phyloP scores from a whole-genome alignment of 495 filamentous ascomycete genomes.

The Aspergillus funiculosus region DNA sequence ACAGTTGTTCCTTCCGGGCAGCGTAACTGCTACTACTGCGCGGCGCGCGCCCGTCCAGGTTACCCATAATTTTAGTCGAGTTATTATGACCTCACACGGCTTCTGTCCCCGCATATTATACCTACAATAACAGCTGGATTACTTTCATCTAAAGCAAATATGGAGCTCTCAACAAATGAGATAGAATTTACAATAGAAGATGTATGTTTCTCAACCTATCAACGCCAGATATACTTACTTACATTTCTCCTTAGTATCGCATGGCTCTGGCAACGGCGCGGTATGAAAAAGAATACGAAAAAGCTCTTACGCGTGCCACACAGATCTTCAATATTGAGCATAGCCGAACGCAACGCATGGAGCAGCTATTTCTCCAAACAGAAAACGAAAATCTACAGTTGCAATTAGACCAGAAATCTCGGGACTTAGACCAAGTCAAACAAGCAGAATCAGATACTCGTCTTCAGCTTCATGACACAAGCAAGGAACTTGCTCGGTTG shows the following conservation, averaged over 20 bases:
- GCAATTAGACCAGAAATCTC: conserved; percentile 51
- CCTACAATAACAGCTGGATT: background rate
- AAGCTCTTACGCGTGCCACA: conserved; percentile 50
- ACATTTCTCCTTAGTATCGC: conserved; percentile 31
- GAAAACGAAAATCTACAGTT: conserved; percentile 62
- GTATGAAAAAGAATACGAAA: conserved; percentile 64
- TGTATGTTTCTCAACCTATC: conserved; percentile 18
- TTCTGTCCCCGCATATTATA: no score
- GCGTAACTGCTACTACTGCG: no score
- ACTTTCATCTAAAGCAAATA: background rate
- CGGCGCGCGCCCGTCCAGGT: no score
- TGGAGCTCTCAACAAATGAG: conserved; percentile 15
- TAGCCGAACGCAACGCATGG: conserved; percentile 56
- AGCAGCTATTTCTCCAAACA: conserved; percentile 61
- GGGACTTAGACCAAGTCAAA: conserved; percentile 44
- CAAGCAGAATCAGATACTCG: conserved; percentile 50
- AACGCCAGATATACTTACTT: conserved; percentile 1
- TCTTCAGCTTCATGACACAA: conserved; percentile 50
- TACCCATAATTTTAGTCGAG: no score
- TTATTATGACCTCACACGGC: no score
- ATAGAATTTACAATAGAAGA: conserved; percentile 17
- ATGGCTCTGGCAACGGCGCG: conserved; percentile 41
- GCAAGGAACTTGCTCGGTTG: conserved; percentile 49
- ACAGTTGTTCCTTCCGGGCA: background rate
- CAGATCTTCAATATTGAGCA: conserved; percentile 63